phyloP scores from a whole-genome alignment of 2,329 filamentous ascomycete genomes.

The Epichloe hybrida region DNA sequence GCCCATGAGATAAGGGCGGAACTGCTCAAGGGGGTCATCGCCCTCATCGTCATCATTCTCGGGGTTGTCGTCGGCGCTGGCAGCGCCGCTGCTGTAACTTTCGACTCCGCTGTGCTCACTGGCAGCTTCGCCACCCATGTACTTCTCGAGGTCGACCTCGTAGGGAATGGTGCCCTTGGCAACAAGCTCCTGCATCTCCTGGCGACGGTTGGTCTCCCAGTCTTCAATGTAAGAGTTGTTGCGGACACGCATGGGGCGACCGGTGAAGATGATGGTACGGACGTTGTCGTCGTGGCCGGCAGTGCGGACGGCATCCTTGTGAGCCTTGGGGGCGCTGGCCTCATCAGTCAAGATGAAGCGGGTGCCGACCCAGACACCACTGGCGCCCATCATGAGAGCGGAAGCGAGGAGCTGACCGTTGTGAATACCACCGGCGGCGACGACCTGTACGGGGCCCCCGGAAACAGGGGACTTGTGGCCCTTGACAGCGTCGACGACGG shows the following conservation, averaged over 20 bases:
- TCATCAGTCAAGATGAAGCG: constrained; percentile 90
- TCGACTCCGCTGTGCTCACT: constrained; percentile 40
- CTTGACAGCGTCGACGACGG: constrained; percentile 70
- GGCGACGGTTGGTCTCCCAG: constrained; percentile 85
- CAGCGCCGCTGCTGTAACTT: constrained; percentile 51
- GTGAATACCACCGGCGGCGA: constrained; percentile 88
- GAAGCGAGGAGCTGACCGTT: constrained; percentile 85
- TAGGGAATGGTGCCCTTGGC: constrained; percentile 83
- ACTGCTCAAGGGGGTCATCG: constrained; percentile 84
- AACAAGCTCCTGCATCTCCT: constrained; percentile 88
- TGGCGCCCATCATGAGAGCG: constrained; percentile 81
- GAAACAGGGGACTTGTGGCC: constrained; percentile 78
- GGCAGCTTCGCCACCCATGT: constrained; percentile 50
- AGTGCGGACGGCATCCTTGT: constrained; percentile 91
- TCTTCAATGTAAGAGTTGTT: constrained; percentile 88
- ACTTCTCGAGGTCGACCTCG: constrained; percentile 82
- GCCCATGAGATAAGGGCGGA: constrained; percentile 87
- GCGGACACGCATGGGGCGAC: constrained; percentile 83
- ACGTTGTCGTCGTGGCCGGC: constrained; percentile 91
- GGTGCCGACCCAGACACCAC: constrained; percentile 91
- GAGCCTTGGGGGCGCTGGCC: constrained; percentile 80
- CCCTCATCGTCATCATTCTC: constrained; percentile 58
- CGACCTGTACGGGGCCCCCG: constrained; percentile 75
- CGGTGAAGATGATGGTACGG: constrained; percentile 96
- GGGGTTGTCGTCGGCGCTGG: constrained; percentile 53